A percentile compares a stretch with the other conserved stretches of the same genome.
Evolutionary conservation across 2,329 filamentous ascomycete genomes (phyloP).

Genomic region (Fusarium nisikadoi): DNA sequence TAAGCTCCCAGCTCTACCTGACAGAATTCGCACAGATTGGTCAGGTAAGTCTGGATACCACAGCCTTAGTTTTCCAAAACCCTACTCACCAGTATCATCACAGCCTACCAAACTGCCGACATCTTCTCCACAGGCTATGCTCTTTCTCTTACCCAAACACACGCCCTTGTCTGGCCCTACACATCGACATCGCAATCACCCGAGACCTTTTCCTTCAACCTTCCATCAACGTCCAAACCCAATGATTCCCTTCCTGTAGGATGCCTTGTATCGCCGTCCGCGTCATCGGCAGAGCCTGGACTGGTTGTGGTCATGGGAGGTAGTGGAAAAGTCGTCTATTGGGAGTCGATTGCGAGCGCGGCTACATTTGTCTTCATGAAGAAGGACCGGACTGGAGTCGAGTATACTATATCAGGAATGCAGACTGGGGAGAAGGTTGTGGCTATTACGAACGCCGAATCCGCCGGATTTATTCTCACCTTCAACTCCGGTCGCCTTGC

Average conservation of each 20-base stretch:
- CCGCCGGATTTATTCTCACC: slow-evolving; percentile 84
- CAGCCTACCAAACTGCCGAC: slow-evolving; percentile 73
- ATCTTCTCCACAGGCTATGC: slow-evolving; percentile 78
- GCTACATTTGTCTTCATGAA: slow-evolving; percentile 85
- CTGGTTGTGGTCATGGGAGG: slow-evolving; percentile 86
- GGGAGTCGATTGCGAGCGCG: slow-evolving; percentile 93
- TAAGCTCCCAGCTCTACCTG: slow-evolving; percentile 84
- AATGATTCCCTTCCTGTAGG: slow-evolving; percentile 83
- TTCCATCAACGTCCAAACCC: slow-evolving; percentile 77
- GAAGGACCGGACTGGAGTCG: slow-evolving; percentile 82
- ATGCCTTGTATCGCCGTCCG: slow-evolving; percentile 81
- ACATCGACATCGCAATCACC: slow-evolving; percentile 73
- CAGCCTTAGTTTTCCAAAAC: background rate
- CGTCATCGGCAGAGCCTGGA: slow-evolving; percentile 82
- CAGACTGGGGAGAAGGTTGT: slow-evolving; percentile 81
- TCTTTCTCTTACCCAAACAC: slow-evolving; percentile 80
- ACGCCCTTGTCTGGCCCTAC: slow-evolving; percentile 94
- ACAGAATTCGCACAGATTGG: slow-evolving; percentile 75
- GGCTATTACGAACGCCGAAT: slow-evolving; percentile 83
- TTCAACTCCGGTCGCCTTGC: slow-evolving; percentile 88
- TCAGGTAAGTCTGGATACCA: slow-evolving; percentile 64
- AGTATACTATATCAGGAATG: slow-evolving; percentile 78
- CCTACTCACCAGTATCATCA: slow-evolving; percentile 26
- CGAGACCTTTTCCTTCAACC: slow-evolving; percentile 81
- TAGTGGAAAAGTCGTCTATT: slow-evolving; percentile 88